phyloP scores from a whole-genome alignment of 108 stramenopile genomes.

The Cyclotella choctawhatcheeana region DNA sequence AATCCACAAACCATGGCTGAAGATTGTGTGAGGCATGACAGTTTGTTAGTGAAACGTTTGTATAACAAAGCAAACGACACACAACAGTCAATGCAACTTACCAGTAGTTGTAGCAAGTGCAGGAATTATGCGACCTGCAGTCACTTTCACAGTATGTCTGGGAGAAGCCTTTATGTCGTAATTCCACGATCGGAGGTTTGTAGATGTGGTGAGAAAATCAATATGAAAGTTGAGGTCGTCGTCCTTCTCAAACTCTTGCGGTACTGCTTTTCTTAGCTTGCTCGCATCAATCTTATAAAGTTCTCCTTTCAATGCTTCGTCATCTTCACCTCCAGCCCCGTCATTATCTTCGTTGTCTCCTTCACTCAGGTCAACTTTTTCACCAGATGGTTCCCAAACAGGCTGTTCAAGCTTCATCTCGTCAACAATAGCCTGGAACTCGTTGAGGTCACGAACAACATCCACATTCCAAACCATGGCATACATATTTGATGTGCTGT shows the following conservation, averaged over 20 bases:
- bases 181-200: slow-evolving; percentile 79
- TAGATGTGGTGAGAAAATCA: slow-evolving; percentile 74
- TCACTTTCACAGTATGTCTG: slow-evolving; percentile 75
- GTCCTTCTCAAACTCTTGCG: slow-evolving; percentile 88
- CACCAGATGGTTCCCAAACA: slow-evolving; percentile 60
- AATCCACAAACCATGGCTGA: slow-evolving; percentile 86
- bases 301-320: slow-evolving; percentile 54
- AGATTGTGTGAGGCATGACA: too few species aligned
- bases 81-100: too few species aligned
- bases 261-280: slow-evolving; percentile 46
- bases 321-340: slow-evolving; percentile 72
- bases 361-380: slow-evolving; percentile 52
- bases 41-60: too few species aligned
- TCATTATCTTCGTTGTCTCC: slow-evolving; percentile 57
- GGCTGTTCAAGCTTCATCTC: slow-evolving; percentile 57
- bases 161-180: slow-evolving; percentile 85
- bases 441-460: slow-evolving; percentile 46
- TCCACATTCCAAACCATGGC: slow-evolving; percentile 60
- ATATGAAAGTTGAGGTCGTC: slow-evolving; percentile 73
- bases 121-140: slow-evolving; percentile 85
- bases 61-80: too few species aligned
- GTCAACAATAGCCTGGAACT: slow-evolving; percentile 46
- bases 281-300: slow-evolving; percentile 54
- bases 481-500: slow-evolving; percentile 72
- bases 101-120: slow-evolving; percentile 88